Base-by-base conservation (phyloP, 164 flowering plant genomes). In the Tinospora cordifolia region DNA sequence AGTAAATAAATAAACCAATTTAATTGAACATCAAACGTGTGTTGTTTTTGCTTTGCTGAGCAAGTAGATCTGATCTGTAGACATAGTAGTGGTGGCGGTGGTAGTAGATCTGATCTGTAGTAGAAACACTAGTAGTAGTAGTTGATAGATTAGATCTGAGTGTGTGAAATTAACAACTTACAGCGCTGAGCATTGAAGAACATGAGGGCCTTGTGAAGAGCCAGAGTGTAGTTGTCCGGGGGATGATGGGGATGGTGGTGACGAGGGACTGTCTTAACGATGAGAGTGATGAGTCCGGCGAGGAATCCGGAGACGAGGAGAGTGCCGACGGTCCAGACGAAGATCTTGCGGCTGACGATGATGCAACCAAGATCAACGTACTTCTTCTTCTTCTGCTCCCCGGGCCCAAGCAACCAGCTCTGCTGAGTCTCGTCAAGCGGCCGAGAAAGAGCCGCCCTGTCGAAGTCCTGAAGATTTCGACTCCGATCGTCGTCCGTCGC, bases 401-500 rank as follows among this genome's bases (percentile, higher is more conserved):
- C 91, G 12, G 93, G 98, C 1, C 99, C 98, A 15, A 92, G 82
- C 14, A 91, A n/a, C n/a, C n/a, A n/a, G n/a, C n/a, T n/a, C n/a
- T n/a, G n/a, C n/a, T n/a, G n/a, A n/a, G n/a, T n/a, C n/a, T n/a
- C n/a, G n/a, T n/a, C n/a, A n/a, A n/a, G n/a, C n/a, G n/a, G n/a
- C n/a, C n/a, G n/a, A n/a, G n/a, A n/a, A n/a, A n/a, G n/a, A n/a
- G n/a, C n/a, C n/a, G n/a, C n/a, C n/a, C n/a, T n/a, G n/a, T n/a
- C n/a, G n/a, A n/a, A n/a, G 59, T 94, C 98, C 63, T 87, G 80
- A 2, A 93, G 84, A 71, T 92, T 93, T 47, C 97, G 76, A 76
- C 97, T 92, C 63, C 97, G 79, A 47, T 93, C 98, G 62, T 93
- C 98, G 80, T 93, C 98, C 2, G 98, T 92, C 14, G 97, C 95